Evolutionary conservation across 305 asterid genomes (phyloP), one percentile per base, ranked within the genome.

Genomic region (Fraxinus velutina): DNA sequence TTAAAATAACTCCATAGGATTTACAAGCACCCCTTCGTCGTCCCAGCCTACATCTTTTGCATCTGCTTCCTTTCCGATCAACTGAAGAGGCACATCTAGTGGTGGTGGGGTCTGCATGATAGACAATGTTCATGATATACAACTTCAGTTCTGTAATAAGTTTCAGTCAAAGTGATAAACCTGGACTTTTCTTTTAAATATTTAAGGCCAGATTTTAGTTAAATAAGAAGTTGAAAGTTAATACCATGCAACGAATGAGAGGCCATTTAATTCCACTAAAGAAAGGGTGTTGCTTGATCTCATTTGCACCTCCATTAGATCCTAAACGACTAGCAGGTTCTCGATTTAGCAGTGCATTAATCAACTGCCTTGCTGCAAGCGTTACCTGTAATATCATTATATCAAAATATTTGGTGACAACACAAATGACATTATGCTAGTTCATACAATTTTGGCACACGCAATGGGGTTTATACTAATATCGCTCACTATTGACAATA

Each of bases 191-290:
- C 21, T 50, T 76, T 76, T 5, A 1, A 39, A 83, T 74, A 77
- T 70, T 68, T 47, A 27, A 39, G 9, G 72, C 42, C 33, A 27
- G 60, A 64, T 36, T 9, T 6, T 34, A 32, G 30, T 4, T n/a
- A 15, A 37, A 81, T 10, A 37, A 77, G 79, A 77, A 47, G 84
- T 68, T 70, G 78, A 76, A 62, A 44, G 70, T 42, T 60, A 27
- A 2, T 91, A 96, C 99, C 99, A 90, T 94, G 94, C 93, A 83
- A 30, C 99, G 97, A 77, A 96, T 91, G 70, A 96, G 93, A 70
- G 99, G 97, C 98, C 98, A 96, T 76, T 90, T 88, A 80, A 96
- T 90, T 84, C 89, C 99, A 10, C 89, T 90, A 87, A 96, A 96
- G 92, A 94, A 96, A 62, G 95, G 89, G 77, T 96, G 98, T 68